phyloP scores from a whole-genome alignment of 768 basidiomycete species.

The Gyrodon lividus region DNA sequence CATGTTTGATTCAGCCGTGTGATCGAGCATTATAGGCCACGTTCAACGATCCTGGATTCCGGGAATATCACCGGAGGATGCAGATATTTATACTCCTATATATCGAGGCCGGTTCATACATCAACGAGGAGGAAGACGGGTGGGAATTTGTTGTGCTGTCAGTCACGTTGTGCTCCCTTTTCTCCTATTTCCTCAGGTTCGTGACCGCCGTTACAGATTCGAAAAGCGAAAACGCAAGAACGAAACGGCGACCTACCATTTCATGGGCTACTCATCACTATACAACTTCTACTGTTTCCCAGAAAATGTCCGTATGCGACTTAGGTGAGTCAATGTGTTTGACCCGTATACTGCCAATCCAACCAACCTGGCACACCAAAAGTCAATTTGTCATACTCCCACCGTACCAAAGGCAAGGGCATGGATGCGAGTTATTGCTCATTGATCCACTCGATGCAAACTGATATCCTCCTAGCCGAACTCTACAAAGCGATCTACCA shows the following conservation, averaged over 20 bases:
- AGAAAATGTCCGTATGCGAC: conserved; percentile 79
- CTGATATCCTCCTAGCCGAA: conserved; percentile 51
- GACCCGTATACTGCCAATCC: not conserved
- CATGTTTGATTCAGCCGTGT: not conserved
- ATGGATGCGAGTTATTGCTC: conserved; percentile 68
- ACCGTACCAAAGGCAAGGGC: conserved; percentile 85
- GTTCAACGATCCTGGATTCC: conserved; percentile 84
- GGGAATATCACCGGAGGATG: conserved; percentile 88
- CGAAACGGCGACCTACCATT: conserved; percentile 73
- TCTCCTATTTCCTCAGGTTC: not conserved
- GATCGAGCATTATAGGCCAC: conserved; percentile 53
- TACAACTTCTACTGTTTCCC: conserved; percentile 97
- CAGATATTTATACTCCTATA: conserved; percentile 93
- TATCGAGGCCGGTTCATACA: conserved; percentile 94
- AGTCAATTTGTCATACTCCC: conserved; percentile 95
- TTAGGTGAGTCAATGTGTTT: conserved; percentile 56
- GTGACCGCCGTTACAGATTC: conserved; percentile 49
- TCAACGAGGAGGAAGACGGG: conserved; percentile 86
- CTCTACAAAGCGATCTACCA: conserved; percentile 86
- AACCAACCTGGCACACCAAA: not conserved
- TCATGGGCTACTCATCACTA: conserved; percentile 90
- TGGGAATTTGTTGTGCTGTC: conserved; percentile 94
- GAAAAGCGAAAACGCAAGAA: conserved; percentile 75
- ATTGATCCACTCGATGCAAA: not conserved
- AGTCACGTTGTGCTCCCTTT: conserved; percentile 31